These are phyloP conservation scores for Diatrype stigma DNA, from an alignment of 2,329 filamentous ascomycete species.

Conservation along the genomic window DNA sequence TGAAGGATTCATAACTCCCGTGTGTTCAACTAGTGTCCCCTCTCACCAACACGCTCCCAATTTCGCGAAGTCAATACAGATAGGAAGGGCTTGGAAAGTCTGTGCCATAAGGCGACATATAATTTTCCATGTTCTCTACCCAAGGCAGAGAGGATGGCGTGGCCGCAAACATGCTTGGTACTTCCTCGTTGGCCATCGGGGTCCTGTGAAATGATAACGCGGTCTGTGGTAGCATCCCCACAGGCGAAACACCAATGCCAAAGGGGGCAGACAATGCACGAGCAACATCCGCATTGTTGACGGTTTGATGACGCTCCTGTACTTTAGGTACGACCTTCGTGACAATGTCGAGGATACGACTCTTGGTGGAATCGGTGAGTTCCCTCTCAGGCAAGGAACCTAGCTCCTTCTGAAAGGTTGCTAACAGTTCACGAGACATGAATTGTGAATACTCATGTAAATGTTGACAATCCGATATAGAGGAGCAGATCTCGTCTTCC, in stretches of 20 bases:
- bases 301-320: neutral
- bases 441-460: neutral
- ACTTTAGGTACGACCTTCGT: neutral
- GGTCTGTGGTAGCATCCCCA: neutral
- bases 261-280: no score
- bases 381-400: neutral
- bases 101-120: no score
- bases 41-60: no score
- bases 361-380: neutral
- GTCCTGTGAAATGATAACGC: neutral
- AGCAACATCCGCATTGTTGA: no score
- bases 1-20: no score
- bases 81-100: no score
- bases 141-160: neutral
- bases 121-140: neutral
- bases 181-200: neutral
- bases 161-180: slow-evolving; percentile 4
- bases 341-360: neutral
- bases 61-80: no score
- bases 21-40: no score
- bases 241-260: neutral
- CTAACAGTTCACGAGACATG: neutral
- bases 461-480: neutral
- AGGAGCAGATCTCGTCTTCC: neutral
- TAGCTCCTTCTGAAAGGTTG: neutral